phyloP scores from a whole-genome alignment of 768 basidiomycete species.

The Pholiota conissans region DNA sequence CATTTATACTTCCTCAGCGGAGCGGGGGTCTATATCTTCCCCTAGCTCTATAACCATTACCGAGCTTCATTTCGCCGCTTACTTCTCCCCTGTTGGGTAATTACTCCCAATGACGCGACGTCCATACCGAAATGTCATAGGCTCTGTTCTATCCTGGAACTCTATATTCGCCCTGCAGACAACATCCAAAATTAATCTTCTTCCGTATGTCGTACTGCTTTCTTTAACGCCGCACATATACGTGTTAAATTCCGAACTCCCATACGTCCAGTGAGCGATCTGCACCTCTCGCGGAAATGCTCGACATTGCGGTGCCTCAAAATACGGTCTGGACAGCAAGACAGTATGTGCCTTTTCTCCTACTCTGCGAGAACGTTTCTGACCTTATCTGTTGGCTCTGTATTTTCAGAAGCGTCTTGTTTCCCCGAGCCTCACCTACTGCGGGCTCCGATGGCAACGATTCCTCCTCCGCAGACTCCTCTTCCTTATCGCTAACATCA shows the following conservation, averaged over 20 bases:
- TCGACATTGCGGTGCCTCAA: background rate
- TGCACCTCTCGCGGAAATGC: background rate
- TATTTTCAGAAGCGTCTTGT: background rate
- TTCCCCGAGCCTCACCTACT: background rate
- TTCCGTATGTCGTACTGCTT: slow-evolving; percentile 1
- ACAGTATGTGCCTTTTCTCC: no score
- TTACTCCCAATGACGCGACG: background rate
- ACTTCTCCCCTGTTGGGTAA: background rate
- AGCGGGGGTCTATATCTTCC: background rate
- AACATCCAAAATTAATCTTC: slow-evolving; percentile 5
- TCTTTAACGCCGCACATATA: slow-evolving; percentile 10
- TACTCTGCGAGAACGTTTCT: background rate
- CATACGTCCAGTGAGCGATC: background rate
- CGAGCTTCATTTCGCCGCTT: background rate
- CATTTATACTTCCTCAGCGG: background rate
- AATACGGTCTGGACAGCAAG: no score
- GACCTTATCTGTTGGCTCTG: background rate
- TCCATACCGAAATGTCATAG: background rate
- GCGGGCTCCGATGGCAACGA: background rate
- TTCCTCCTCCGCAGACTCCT: background rate
- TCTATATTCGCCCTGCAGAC: background rate
- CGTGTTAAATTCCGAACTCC: background rate
- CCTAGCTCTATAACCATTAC: background rate
- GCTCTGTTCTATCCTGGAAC: background rate
- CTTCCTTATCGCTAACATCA: background rate